phyloP scores from a whole-genome alignment of 2,329 filamentous ascomycete genomes.

The Epichloe gansuensis region DNA sequence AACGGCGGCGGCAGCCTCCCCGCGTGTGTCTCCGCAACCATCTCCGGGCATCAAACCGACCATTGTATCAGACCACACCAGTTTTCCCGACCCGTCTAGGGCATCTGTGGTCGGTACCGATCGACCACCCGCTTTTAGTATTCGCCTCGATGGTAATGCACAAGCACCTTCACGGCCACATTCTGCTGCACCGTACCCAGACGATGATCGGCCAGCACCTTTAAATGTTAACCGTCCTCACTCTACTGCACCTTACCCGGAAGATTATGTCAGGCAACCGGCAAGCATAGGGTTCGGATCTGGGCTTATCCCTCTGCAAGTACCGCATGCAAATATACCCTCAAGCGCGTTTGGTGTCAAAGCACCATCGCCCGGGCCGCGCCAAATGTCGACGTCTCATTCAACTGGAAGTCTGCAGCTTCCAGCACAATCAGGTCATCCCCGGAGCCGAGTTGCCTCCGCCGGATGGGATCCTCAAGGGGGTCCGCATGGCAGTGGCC shows the following conservation, averaged over 20 bases:
- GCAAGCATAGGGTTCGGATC: conserved; percentile 30
- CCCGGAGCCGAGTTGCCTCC: conserved; percentile 30
- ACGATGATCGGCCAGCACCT: conserved; percentile 49
- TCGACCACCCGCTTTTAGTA: conserved; percentile 36
- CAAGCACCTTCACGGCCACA: conserved; percentile 29
- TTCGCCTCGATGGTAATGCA: conserved; percentile 29
- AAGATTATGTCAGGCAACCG: conserved; percentile 30
- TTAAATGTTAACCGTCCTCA: conserved; percentile 30
- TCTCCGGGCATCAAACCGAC: conserved; percentile 29
- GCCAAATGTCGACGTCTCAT: conserved; percentile 29
- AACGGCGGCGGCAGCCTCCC: conserved; percentile 14
- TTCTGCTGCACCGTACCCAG: conserved; percentile 56
- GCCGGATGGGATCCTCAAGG: conserved; percentile 32
- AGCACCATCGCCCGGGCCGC: conserved; percentile 24
- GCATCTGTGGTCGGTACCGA: conserved; percentile 23
- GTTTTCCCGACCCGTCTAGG: conserved; percentile 35
- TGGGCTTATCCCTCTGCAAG: conserved; percentile 35
- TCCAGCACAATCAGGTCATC: conserved; percentile 15
- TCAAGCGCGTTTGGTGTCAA: conserved; percentile 42
- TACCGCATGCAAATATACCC: conserved; percentile 35
- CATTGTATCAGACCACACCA: conserved; percentile 24
- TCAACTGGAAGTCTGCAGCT: conserved; percentile 35
- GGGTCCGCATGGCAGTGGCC: conserved; percentile 12
- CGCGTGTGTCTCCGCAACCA: conserved; percentile 26
- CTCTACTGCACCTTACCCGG: conserved; percentile 39